These are phyloP conservation scores for Phialophora expanda DNA, from an alignment of 2,329 filamentous ascomycete species.

Conservation along the genomic window DNA sequence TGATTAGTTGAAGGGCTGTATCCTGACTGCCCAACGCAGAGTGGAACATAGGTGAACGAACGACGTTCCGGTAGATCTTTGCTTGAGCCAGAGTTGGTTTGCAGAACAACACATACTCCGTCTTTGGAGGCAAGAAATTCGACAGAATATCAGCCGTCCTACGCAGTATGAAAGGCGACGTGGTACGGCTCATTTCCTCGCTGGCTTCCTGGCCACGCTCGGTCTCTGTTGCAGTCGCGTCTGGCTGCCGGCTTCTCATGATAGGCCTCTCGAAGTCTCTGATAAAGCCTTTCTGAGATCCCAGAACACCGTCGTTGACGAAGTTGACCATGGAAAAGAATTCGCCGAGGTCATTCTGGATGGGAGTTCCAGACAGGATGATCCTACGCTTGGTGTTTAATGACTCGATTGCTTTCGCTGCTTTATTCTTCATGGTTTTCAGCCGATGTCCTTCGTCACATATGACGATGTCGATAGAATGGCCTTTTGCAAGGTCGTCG, in stretches of 20 bases:
- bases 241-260: constrained; percentile 67
- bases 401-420: constrained; percentile 67
- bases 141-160: constrained; percentile 70
- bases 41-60: constrained; percentile 68
- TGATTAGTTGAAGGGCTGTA: constrained; percentile 70
- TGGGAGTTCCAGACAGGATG: constrained; percentile 69
- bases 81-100: constrained; percentile 65
- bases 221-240: constrained; percentile 64
- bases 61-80: constrained; percentile 65
- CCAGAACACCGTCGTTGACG: constrained; percentile 69
- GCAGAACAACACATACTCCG: constrained; percentile 71
- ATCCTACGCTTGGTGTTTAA: constrained; percentile 66
- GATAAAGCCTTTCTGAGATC: constrained; percentile 67
- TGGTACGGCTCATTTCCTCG: constrained; percentile 65
- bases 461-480: constrained; percentile 70
- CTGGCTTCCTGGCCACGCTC: constrained; percentile 68
- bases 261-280: constrained; percentile 69
- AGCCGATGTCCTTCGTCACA: constrained; percentile 72
- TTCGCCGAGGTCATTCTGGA: constrained; percentile 71
- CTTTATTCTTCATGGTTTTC: constrained; percentile 72
- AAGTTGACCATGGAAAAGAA: constrained; percentile 72
- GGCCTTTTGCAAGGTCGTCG: constrained; percentile 66
- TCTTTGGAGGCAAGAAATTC: constrained; percentile 69
- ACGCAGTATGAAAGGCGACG: constrained; percentile 68
- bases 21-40: constrained; percentile 65